A percentile compares a stretch with the other conserved stretches of the same genome.
These are phyloP conservation scores for Colletotrichum euphorbiae DNA, from an alignment of 2,329 filamentous ascomycete genomes.

Conservation along the genomic window DNA sequence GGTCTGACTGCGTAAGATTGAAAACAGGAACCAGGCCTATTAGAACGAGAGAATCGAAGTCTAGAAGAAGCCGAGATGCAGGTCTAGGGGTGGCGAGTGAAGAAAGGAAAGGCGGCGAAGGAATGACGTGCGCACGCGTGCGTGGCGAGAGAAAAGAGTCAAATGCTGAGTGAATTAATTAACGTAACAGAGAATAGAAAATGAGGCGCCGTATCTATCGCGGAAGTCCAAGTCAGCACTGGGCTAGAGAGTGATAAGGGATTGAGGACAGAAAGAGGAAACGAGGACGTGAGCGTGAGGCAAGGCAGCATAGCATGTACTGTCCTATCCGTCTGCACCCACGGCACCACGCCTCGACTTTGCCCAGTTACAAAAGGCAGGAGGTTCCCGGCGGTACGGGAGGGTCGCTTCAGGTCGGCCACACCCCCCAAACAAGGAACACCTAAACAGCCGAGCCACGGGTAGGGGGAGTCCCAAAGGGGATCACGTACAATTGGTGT, in stretches of 20 bases:
- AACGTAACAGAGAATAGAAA: constrained; percentile 26
- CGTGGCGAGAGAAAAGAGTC: constrained; percentile 6
- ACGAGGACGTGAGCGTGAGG: constrained; percentile 30
- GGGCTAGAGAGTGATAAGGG: background rate
- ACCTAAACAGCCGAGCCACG: constrained; percentile 49
- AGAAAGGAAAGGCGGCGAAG: constrained; percentile 31
- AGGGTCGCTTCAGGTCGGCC: constrained; percentile 43
- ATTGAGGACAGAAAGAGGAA: constrained; percentile 25
- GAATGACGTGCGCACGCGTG: constrained; percentile 23
- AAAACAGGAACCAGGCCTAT: constrained; percentile 39
- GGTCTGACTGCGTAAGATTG: constrained; percentile 36
- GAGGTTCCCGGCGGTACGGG: constrained; percentile 41
- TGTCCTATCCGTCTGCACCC: constrained; percentile 15
- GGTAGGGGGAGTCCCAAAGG: constrained; percentile 47
- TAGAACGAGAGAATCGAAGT: constrained; percentile 40
- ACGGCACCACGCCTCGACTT: constrained; percentile 36
- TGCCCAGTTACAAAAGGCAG: constrained; percentile 44
- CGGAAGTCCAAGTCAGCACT: constrained; percentile 29
- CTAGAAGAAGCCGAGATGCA: constrained; percentile 22
- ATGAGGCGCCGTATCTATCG: constrained; percentile 29
- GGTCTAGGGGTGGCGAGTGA: constrained; percentile 16
- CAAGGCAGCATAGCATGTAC: constrained; percentile 39
- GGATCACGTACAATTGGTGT: constrained; percentile 57
- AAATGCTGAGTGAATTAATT: constrained; percentile 34
- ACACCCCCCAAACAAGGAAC: constrained; percentile 44